phyloP scores from a whole-genome alignment of 257 asterid species.

The Perilla frutescens region DNA sequence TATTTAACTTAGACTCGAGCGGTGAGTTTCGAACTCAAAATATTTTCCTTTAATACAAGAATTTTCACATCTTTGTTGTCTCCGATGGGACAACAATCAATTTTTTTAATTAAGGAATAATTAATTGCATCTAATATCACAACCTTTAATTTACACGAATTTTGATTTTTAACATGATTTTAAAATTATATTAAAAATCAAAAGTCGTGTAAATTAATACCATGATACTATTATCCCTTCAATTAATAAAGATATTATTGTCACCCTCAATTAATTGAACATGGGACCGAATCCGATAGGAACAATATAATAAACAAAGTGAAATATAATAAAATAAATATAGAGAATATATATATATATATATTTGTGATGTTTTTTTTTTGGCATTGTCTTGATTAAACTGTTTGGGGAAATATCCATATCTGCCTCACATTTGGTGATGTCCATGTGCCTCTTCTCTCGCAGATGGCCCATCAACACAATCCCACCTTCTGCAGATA shows the following conservation, averaged over 20 bases:
- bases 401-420: constrained; percentile 38
- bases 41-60: no score
- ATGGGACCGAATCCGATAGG: not conserved
- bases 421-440: constrained; percentile 43
- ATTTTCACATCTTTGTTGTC: no score
- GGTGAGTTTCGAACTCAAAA: no score
- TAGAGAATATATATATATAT: not conserved
- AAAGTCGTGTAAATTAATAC: no score
- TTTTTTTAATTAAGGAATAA: no score
- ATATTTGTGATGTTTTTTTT: constrained; percentile 14
- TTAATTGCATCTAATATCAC: no score
- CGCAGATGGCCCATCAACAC: constrained; percentile 45
- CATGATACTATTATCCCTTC: no score
- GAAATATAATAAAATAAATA: not conserved
- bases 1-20: not conserved
- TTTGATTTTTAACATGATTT: no score
- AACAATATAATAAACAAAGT: not conserved
- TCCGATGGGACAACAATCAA: no score
- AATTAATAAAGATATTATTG: not conserved
- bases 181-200: no score
- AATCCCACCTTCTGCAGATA: constrained; percentile 29
- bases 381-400: constrained; percentile 37
- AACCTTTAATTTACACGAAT: no score
- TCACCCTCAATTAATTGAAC: constrained; percentile 1
- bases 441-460: constrained; percentile 57